Base-by-base conservation (phyloP, 371 early-diverging fungal species). In the Mucor velutinosus region DNA sequence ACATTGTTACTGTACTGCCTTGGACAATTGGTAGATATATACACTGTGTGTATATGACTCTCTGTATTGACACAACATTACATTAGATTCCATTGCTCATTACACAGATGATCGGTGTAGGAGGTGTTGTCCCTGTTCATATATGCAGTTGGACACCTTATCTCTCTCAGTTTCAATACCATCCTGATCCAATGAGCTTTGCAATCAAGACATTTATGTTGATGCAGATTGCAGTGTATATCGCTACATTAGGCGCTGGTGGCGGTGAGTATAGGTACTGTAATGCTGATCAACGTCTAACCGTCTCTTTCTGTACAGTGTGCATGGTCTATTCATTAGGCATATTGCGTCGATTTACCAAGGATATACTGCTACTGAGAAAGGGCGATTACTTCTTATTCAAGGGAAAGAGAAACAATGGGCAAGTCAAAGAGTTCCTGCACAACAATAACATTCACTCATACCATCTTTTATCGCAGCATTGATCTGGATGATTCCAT, bases 401-500 rank as follows among this genome's bases (percentile, higher is more conserved):
- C 62, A 81, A 84, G 65, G 80, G 84, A 7, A 84, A 84, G 43
- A 75, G 72, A 56, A 62, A 80, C 30, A 78, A 81, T 65, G 73
- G 72, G 84, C 73, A 73, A 58, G 67, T 60, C 11, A 15, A 4
- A 12, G 19, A 35, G 2, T 4, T 15, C n/a, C 10, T 37, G 17
- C n/a, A 4, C 25, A 0, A 39, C 3, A 35, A 6, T 15, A 23
- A 5, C 27, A 43, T 1, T 1, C 10, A 45, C 43, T 60, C 6
- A 43, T 43, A 5, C 15, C 32, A 8, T 6, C 19, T 21, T 21
- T 7, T 37, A 33, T 35, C 10, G 17, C 17, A 83, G 81, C n/a
- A 76, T 81, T 41, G 77, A 81, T 62, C 27, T 84, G 27, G 82
- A 84, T 66, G 84, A 84, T 60, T 75, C 78, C 21, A 79, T 84